phyloP scores from a whole-genome alignment of 2,329 filamentous ascomycete species.

The Ilyonectria sp. region DNA sequence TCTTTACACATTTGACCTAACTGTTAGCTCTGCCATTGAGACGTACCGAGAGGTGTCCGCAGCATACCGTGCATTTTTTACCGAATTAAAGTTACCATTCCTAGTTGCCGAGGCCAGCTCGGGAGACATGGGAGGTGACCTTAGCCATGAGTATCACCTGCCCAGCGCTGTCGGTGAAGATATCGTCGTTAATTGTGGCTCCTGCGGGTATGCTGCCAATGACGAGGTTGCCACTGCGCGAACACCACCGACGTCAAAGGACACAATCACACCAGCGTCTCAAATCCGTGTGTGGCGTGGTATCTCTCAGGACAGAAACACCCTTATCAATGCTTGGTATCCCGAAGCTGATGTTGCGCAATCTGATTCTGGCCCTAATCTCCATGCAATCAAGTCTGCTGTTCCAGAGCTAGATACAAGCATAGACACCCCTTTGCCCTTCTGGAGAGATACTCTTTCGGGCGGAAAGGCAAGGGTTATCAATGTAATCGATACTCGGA shows the following conservation, averaged over 20 bases:
- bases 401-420: constrained; percentile 80
- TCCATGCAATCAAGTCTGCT: constrained; percentile 75
- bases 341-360: constrained; percentile 54
- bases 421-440: constrained; percentile 70
- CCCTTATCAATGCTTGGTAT: constrained; percentile 80
- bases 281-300: constrained; percentile 69
- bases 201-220: constrained; percentile 85
- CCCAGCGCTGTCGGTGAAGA: constrained; percentile 87
- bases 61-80: constrained; percentile 84
- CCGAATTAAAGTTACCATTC: constrained; percentile 87
- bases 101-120: constrained; percentile 91
- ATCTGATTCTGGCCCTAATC: constrained; percentile 58
- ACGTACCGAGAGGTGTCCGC: constrained; percentile 84
- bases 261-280: constrained; percentile 14
- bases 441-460: constrained; percentile 64
- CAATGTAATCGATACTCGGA: constrained; percentile 54
- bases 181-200: constrained; percentile 80
- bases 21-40: constrained; percentile 75
- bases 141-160: constrained; percentile 97
- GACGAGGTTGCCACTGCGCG: constrained; percentile 81
- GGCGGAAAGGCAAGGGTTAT: constrained; percentile 44
- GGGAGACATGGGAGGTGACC: constrained; percentile 93
- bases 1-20: constrained; percentile 92
- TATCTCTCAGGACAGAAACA: constrained; percentile 77
- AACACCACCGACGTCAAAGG: constrained; percentile 4